Evolutionary conservation across 331 rosid genomes (phyloP).

Genomic region (Malus hybrid): DNA sequence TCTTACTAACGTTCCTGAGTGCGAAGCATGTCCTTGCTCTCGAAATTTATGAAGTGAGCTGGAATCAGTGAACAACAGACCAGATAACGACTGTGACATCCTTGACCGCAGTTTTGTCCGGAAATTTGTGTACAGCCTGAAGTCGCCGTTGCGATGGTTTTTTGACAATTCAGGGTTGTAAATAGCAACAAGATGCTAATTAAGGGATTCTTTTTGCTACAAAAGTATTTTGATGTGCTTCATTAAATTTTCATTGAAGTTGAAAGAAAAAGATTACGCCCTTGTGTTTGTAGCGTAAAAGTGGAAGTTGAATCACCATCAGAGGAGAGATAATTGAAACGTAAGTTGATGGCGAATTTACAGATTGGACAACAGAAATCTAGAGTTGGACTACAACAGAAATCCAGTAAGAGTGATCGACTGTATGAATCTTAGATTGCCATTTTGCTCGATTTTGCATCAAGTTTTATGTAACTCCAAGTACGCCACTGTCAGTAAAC

Average conservation of each 20-base stretch:
- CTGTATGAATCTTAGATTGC: too few relatives aligned
- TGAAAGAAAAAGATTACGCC: not conserved
- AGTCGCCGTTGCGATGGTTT: conserved; percentile 26
- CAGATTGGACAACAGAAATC: not conserved
- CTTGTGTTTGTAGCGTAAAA: not conserved
- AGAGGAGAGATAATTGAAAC: not conserved
- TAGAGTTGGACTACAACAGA: not conserved
- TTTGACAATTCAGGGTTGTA: conserved; percentile 37
- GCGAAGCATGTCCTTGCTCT: not conserved
- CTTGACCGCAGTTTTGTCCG: not conserved
- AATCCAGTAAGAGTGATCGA: too few relatives aligned
- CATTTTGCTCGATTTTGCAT: too few relatives aligned
- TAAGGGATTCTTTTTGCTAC: conserved; percentile 1
- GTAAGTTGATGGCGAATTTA: not conserved
- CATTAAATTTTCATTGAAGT: not conserved
- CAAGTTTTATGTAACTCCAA: too few relatives aligned
- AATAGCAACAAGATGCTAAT: conserved; percentile 31
- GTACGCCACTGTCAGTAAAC: too few relatives aligned
- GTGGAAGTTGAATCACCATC: not conserved
- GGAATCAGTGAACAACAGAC: conserved; percentile 17
- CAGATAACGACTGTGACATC: conserved; percentile 25
- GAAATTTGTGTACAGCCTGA: conserved; percentile 27
- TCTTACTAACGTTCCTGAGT: not conserved
- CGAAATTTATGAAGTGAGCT: conserved; percentile 16
- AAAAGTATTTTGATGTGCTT: not conserved